Conservation (phyloP, 1,284 basidiomycete species). For the Exobasidium rhododendri region DNA sequence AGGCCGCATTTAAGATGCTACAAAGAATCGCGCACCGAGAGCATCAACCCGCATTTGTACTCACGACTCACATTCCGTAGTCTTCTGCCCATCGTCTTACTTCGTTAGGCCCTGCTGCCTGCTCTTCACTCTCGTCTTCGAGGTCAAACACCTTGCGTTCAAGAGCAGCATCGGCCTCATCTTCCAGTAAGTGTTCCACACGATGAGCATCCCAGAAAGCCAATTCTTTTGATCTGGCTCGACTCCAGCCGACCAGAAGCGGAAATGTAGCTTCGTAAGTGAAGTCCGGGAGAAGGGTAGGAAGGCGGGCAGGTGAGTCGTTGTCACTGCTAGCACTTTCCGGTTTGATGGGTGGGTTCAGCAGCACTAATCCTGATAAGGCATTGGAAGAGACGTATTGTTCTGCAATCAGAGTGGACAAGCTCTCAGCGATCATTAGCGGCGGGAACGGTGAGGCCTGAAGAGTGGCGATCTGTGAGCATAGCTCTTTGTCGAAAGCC, state of each 20-base stretch:
- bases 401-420: slow-evolving; percentile 35
- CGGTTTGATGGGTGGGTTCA: slow-evolving; percentile 44
- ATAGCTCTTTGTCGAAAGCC: not conserved
- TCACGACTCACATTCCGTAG: slow-evolving; percentile 43
- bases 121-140: slow-evolving; percentile 27
- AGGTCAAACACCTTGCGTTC: slow-evolving; percentile 33
- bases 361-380: slow-evolving; percentile 38
- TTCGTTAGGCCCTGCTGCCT: slow-evolving; percentile 18
- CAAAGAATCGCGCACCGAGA: no score
- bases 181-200: slow-evolving; percentile 44
- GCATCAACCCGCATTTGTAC: no score
- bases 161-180: slow-evolving; percentile 40
- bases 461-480: not conserved
- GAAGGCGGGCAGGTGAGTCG: slow-evolving; percentile 19
- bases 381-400: slow-evolving; percentile 46
- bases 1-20: no score
- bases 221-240: slow-evolving; percentile 19
- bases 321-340: slow-evolving; percentile 15
- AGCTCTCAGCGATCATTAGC: slow-evolving; percentile 31
- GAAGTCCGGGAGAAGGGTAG: slow-evolving; percentile 31
- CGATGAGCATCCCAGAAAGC: slow-evolving; percentile 48
- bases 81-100: slow-evolving; percentile 45
- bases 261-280: slow-evolving; percentile 45
- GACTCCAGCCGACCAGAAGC: slow-evolving; percentile 38
- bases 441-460: slow-evolving; percentile 37